Evolutionary conservation across 164 flowering plant genomes (phyloP), one percentile per base, ranked within the genome.

Genomic region (Kingdonia uniflora): DNA sequence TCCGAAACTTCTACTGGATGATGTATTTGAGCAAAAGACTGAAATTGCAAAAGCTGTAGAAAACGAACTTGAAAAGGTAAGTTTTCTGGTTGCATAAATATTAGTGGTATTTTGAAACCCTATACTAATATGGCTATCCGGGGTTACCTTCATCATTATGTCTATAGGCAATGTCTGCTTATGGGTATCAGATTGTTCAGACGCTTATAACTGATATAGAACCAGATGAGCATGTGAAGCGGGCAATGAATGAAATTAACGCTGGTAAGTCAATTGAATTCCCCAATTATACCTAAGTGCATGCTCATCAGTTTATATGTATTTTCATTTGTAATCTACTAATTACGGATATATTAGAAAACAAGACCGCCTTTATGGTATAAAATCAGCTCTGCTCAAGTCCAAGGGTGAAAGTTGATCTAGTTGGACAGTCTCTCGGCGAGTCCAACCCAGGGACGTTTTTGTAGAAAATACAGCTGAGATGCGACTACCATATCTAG

Each of bases 1-100:
- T 15, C 90, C 95, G 29, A 85, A 79, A 68, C 77, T 83, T 16
- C 53, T 62, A 47, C n/a, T 41, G 4, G 44, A 41, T 41, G 44
- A 41, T 41, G 44, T 41, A 2, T 41, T 41, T 41, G 44, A 41
- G n/a, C 44, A 41, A 41, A 41, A 41, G 44, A 41, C 4, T 41
- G 44, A 41, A 41, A 41, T 41, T 41, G 44, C 44, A 41, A 41
- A 11, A 41, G 44, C 44, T 41, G 44, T 41, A 14, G 17, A 16
- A 16, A 14, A 14, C 5, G 44, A 14, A 41, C 44, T 41, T 41
- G 44, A 79, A 44, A 85, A 81, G 87, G 86, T 41, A 41, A 11
- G 15, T 14, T 10, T 3, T 14, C 17, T 41, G n/a, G 17, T 41
- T 10, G 44, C 16, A 41, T 41, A 41, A 41, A 41, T 41, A 41